Evolutionary conservation across 106 monocot genomes (phyloP).

Genomic region (Acorus gramineus): DNA sequence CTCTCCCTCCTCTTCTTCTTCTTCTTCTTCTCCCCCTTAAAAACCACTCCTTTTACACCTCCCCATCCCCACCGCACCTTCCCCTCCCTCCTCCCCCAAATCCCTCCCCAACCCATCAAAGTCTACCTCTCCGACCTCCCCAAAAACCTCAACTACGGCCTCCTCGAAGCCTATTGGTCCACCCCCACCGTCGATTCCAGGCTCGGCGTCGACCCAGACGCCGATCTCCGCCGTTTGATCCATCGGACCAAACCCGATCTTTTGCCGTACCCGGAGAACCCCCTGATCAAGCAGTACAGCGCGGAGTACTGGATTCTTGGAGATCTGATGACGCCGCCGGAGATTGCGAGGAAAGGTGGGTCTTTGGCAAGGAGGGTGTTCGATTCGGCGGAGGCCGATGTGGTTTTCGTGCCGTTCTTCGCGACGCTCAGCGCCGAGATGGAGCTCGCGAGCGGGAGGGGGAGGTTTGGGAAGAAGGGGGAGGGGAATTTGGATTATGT

Average conservation of each 20-base stretch:
- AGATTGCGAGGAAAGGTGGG: constrained; percentile 1
- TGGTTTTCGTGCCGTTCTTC: constrained; percentile 88
- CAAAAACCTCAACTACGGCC: constrained; percentile 63
- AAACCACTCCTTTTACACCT: neutral
- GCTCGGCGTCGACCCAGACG: constrained; percentile 42
- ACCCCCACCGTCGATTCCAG: constrained; percentile 63
- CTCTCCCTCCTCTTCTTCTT: constrained; percentile 10
- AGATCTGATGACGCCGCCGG: constrained; percentile 50
- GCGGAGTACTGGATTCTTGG: constrained; percentile 80
- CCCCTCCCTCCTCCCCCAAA: constrained; percentile 1
- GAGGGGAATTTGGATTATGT: constrained; percentile 56
- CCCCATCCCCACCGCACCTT: neutral
- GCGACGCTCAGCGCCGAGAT: constrained; percentile 86
- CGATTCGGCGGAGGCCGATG: constrained; percentile 35
- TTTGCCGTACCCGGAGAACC: constrained; percentile 58
- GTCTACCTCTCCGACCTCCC: constrained; percentile 65
- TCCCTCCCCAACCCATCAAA: constrained; percentile 26
- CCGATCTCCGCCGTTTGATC: constrained; percentile 3
- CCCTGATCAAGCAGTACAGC: constrained; percentile 72
- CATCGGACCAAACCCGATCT: no score
- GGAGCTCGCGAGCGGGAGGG: constrained; percentile 90
- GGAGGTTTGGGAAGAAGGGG: constrained; percentile 50
- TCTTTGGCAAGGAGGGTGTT: constrained; percentile 38
- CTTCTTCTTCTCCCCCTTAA: constrained; percentile 6
- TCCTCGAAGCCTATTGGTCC: constrained; percentile 76